A percentile compares a stretch with the other conserved stretches of the same genome.
These are phyloP conservation scores for Jasminum sambac DNA, from an alignment of 257 asterid genomes.

Conservation along the genomic window DNA sequence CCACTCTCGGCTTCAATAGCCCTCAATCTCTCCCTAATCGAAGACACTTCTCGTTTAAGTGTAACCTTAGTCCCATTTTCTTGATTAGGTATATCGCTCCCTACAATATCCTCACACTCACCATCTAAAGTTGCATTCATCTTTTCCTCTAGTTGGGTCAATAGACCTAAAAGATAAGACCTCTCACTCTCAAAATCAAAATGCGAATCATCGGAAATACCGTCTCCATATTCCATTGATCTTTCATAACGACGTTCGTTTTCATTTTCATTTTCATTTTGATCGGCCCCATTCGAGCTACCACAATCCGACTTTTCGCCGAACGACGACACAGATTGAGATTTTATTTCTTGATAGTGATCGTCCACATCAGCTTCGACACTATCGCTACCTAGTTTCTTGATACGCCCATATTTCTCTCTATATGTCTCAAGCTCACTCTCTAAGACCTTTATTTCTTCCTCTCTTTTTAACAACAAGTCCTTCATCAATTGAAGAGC, in stretches of 20 bases:
- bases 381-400: constrained; percentile 54
- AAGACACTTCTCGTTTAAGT: constrained; percentile 60
- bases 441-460: constrained; percentile 58
- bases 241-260: constrained; percentile 23
- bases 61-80: constrained; percentile 33
- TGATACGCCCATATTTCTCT: constrained; percentile 52
- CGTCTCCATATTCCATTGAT: constrained; percentile 27
- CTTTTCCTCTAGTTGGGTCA: constrained; percentile 56
- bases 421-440: constrained; percentile 57
- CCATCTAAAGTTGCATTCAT: constrained; percentile 31
- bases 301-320: constrained; percentile 50
- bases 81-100: constrained; percentile 19
- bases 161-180: constrained; percentile 44
- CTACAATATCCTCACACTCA: constrained; percentile 25
- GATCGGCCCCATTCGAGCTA: constrained; percentile 41
- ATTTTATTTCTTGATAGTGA: constrained; percentile 58
- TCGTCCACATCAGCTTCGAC: constrained; percentile 72
- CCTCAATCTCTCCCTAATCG: constrained; percentile 62
- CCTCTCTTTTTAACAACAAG: constrained; percentile 56
- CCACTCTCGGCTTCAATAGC: constrained; percentile 86
- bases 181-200: constrained; percentile 63
- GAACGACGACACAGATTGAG: constrained; percentile 47
- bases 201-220: constrained; percentile 39
- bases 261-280: constrained; percentile 31
- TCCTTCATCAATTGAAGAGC: constrained; percentile 70